phyloP scores from a whole-genome alignment of 257 asterid genomes.

The Solanum paucissectum region DNA sequence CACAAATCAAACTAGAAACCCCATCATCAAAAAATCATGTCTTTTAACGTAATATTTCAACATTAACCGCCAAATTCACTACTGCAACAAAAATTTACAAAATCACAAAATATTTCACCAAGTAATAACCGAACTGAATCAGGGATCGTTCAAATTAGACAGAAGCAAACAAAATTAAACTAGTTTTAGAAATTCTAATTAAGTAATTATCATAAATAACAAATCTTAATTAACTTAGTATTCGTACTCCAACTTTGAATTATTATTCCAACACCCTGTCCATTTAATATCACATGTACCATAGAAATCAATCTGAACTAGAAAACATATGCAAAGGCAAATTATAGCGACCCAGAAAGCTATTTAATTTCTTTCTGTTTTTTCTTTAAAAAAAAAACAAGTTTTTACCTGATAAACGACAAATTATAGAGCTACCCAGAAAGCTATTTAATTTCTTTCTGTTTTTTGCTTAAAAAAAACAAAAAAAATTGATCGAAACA shows the following conservation, averaged over 20 bases:
- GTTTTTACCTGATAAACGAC: not conserved
- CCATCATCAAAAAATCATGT: not conserved
- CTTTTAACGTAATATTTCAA: not conserved
- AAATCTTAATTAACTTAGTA: not conserved
- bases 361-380: not conserved
- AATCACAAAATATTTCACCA: not conserved
- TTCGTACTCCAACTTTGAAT: not conserved
- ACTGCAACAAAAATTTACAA: not conserved
- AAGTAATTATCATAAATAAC: not conserved
- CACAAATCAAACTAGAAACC: not conserved
- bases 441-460: not conserved
- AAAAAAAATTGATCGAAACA: not conserved
- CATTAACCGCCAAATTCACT: not conserved
- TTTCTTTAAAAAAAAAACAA: no score
- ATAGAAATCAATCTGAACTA: not conserved
- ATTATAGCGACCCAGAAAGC: not conserved
- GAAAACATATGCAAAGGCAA: not conserved
- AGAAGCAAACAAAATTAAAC: not conserved
- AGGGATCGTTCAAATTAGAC: not conserved
- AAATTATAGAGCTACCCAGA: not conserved
- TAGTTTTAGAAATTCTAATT: no score
- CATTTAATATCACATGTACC: not conserved
- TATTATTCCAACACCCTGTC: not conserved
- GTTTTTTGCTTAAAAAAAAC: not conserved
- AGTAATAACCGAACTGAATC: not conserved